A percentile compares a stretch with the other conserved stretches of the same genome.
These are phyloP conservation scores for Huntiella bhutanensis DNA, from an alignment of 2,329 filamentous ascomycete species.

Conservation along the genomic window DNA sequence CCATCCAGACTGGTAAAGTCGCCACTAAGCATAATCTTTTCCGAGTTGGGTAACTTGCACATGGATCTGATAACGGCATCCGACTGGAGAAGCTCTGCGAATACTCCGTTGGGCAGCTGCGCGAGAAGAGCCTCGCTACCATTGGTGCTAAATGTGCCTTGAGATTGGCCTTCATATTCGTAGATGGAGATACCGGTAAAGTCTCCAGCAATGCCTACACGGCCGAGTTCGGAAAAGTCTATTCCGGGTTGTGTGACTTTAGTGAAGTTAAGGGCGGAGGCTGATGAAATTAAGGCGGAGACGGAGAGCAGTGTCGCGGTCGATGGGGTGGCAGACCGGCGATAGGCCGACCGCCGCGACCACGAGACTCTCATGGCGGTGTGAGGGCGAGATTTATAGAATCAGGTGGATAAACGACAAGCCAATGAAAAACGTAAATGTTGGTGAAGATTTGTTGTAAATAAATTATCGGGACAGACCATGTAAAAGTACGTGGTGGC, in stretches of 20 bases:
- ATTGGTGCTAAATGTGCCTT: conserved; percentile 48
- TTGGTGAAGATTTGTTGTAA: background rate
- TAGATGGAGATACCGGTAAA: conserved; percentile 86
- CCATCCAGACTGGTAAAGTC: conserved; percentile 87
- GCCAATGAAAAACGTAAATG: background rate
- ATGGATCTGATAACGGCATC: conserved; percentile 77
- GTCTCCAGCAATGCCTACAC: conserved; percentile 70
- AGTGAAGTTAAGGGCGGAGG: conserved; percentile 36
- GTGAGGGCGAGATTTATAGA: conserved; percentile 2
- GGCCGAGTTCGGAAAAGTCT: conserved; percentile 59
- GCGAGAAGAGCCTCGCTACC: conserved; percentile 66
- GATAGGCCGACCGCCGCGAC: conserved; percentile 6
- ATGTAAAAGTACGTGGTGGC: background rate
- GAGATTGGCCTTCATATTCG: conserved; percentile 62
- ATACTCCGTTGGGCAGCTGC: conserved; percentile 68
- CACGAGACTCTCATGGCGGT: conserved; percentile 10
- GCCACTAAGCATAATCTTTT: conserved; percentile 63
- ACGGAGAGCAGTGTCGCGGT: conserved; percentile 6
- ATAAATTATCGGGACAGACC: background rate
- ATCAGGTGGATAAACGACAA: background rate
- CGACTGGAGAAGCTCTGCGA: conserved; percentile 53
- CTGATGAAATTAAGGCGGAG: conserved; percentile 10
- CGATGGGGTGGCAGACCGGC: conserved; percentile 4
- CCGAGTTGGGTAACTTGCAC: conserved; percentile 53
- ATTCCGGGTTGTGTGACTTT: conserved; percentile 51